Conservation (phyloP, 225 moss, liverwort and hornwort genomes). For the Marchantia paleacea region DNA sequence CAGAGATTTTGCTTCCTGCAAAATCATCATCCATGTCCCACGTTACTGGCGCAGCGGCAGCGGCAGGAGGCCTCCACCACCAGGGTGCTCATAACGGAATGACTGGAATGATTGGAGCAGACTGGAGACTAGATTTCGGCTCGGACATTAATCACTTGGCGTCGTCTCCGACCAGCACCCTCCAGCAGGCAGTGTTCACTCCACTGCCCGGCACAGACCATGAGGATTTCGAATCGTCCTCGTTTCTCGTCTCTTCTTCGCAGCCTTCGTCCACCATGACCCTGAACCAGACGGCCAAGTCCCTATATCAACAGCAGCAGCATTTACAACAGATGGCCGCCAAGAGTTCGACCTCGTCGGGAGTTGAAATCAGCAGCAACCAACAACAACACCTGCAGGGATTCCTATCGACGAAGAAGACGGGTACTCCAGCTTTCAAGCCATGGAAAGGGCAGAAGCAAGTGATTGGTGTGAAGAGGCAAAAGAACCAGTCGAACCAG, state of each 20-base stretch:
- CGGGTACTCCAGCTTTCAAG: constrained; percentile 27
- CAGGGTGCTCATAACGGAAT: background rate
- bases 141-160: constrained; percentile 13
- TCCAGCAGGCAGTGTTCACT: constrained; percentile 7
- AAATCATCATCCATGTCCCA: background rate
- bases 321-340: background rate
- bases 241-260: constrained; percentile 13
- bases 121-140: constrained; percentile 29
- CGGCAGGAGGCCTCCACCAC: background rate
- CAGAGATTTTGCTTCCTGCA: background rate
- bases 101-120: constrained; percentile 14
- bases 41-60: no score
- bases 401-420: constrained; percentile 1
- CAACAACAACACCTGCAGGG: background rate
- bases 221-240: constrained; percentile 13
- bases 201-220: background rate
- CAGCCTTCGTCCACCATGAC: background rate
- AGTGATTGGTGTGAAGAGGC: background rate
- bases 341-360: background rate
- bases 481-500: constrained; percentile 37
- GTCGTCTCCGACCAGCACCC: constrained; percentile 20
- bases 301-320: background rate
- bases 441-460: constrained; percentile 36
- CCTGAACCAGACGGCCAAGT: background rate
- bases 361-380: background rate